Base-by-base conservation (phyloP, 1,284 basidiomycete species). In the Cryptococcus sp. region DNA sequence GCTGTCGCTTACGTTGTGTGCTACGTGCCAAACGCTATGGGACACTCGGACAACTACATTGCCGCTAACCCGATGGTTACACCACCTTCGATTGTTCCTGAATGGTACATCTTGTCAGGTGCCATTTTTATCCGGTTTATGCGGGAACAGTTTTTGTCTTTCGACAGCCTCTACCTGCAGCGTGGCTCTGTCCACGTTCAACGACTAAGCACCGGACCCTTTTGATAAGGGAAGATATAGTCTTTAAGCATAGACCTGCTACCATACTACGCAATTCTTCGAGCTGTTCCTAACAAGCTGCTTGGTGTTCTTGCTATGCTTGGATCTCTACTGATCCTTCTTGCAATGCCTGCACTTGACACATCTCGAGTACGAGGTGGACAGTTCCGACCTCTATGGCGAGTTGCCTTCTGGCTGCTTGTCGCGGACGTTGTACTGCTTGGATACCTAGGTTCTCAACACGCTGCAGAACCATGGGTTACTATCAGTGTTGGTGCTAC, bases 1-100 rank as follows among this genome's bases (percentile, higher is more conserved):
- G 50, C 50, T 36, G 38, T 49, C 44, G 46, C 31, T n/a, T n/a
- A n/a, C n/a, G n/a, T 47, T 47, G 46, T 47, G 13, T 47, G 10
- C 46, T 55, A 55, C 37, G 53, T 38, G 15, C 54, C 54, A 45
- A 56, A 56, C 36, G 31, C 51, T n/a, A 38, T 56, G 36, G 54
- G 54, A 32, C 68, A 71, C 58, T 58, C 58, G 46, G 68, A 71
- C 58, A 71, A 71, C 56, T 71, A 71, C 55, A 71, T 71, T 49
- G 67, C 69, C 42, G 68, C 69, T 37, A 71, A 71, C 55, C 69
- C 69, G 49, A 50, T 56, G 69, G 55, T 59, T 54, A 72, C 68
- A 55, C 70, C 70, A 43, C 49, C 68, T 44, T 68, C 66, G 10
- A 72, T 72, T 58, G 70, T 72, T 31, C 66, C 68, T 53, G 65